These are phyloP conservation scores for Mucuna pruriens DNA, from an alignment of 306 rosid genomes.

Conservation along the genomic window DNA sequence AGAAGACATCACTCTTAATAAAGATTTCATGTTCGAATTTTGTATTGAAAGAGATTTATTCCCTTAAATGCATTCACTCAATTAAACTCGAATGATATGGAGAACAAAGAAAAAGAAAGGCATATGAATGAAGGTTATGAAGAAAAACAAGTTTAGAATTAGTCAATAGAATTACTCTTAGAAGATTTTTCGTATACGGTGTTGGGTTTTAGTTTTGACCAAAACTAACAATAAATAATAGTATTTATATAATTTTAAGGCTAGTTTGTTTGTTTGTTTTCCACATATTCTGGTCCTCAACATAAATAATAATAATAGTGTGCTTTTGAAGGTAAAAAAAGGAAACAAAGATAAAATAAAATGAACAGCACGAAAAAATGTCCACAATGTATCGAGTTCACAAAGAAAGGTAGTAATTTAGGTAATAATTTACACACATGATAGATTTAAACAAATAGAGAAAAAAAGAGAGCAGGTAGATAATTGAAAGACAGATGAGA, in stretches of 20 bases:
- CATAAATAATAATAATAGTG: background rate
- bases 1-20: no score
- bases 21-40: no score
- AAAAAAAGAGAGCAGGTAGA: background rate
- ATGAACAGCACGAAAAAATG: constrained; percentile 41
- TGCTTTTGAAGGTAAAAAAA: background rate
- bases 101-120: no score
- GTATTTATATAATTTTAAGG: no score
- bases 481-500: background rate
- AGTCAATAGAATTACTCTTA: no score
- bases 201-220: background rate
- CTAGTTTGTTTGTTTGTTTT: no score
- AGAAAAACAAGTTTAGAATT: no score
- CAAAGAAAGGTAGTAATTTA: constrained; percentile 21
- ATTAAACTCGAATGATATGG: no score
- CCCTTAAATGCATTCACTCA: no score
- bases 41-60: no score
- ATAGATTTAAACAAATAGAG: constrained; percentile 9
- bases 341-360: background rate
- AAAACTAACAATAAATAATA: background rate
- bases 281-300: background rate
- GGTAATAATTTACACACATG: constrained; percentile 50
- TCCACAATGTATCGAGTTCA: constrained; percentile 39
- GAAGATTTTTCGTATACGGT: background rate
- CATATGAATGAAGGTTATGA: no score